These are phyloP conservation scores for Termitomyces sp. DNA, from an alignment of 768 basidiomycete genomes.

Conservation along the genomic window DNA sequence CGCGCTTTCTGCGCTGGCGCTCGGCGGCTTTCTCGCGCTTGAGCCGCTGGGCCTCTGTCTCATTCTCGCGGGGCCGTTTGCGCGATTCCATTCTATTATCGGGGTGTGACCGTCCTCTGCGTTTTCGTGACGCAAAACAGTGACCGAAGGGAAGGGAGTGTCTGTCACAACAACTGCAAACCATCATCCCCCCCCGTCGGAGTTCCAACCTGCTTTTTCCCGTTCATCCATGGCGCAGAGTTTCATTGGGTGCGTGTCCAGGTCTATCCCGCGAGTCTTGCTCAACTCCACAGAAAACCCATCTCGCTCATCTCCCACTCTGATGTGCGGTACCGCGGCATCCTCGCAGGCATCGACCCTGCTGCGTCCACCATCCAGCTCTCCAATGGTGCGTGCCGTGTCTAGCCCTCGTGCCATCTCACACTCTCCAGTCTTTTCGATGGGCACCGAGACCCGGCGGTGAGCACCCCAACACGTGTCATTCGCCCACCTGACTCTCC, in stretches of 20 bases:
- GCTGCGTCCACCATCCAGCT: constrained; percentile 83
- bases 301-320: constrained; percentile 65
- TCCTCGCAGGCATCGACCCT: constrained; percentile 84
- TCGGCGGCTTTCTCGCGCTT: constrained; percentile 89
- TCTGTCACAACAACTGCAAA: constrained; percentile 30
- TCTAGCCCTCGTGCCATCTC: background rate
- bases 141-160: constrained; percentile 38
- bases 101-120: constrained; percentile 31
- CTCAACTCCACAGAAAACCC: constrained; percentile 55
- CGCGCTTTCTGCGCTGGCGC: constrained; percentile 79
- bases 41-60: constrained; percentile 66
- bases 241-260: constrained; percentile 62
- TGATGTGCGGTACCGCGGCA: constrained; percentile 88
- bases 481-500: background rate
- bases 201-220: background rate
- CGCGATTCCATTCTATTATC: constrained; percentile 20
- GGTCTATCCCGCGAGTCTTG: no score
- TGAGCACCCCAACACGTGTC: constrained; percentile 30
- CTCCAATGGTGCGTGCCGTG: constrained; percentile 62
- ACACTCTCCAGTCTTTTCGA: constrained; percentile 61
- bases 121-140: constrained; percentile 37
- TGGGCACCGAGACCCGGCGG: constrained; percentile 87
- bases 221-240: constrained; percentile 59
- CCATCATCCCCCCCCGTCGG: background rate
- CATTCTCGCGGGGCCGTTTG: constrained; percentile 67